Conservation (phyloP, 768 basidiomycete genomes). For the Suillus hirtellus region DNA sequence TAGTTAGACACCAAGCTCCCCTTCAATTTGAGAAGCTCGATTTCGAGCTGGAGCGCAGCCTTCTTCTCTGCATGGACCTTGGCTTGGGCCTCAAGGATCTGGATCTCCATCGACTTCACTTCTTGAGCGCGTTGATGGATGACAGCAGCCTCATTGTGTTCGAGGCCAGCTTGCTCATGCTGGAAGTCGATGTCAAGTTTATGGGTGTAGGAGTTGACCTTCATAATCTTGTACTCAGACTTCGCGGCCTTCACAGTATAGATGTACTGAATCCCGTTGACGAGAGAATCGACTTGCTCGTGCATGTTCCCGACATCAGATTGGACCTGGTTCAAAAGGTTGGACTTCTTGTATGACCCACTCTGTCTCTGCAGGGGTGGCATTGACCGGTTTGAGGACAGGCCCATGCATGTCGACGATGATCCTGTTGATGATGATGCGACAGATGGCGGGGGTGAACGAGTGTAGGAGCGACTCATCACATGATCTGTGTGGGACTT, state of each 20-base stretch:
- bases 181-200: background rate
- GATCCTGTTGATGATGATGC: background rate
- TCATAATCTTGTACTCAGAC: background rate
- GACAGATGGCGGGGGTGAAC: background rate
- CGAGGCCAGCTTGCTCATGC: background rate
- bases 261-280: accelerated
- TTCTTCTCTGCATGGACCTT: background rate
- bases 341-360: background rate
- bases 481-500: background rate
- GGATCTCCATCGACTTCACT: background rate
- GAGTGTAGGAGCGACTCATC: accelerated
- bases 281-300: background rate
- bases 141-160: background rate
- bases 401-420: accelerated
- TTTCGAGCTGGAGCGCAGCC: background rate
- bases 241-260: background rate
- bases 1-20: background rate
- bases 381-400: background rate
- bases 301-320: background rate
- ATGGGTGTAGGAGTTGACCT: background rate
- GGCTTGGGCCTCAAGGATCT: background rate
- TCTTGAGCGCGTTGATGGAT: background rate
- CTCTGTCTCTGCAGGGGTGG: background rate
- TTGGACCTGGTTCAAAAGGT: no score
- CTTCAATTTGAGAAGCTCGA: background rate